Base-by-base conservation (phyloP, 805 yeast genomes). In the Candida corydali region DNA sequence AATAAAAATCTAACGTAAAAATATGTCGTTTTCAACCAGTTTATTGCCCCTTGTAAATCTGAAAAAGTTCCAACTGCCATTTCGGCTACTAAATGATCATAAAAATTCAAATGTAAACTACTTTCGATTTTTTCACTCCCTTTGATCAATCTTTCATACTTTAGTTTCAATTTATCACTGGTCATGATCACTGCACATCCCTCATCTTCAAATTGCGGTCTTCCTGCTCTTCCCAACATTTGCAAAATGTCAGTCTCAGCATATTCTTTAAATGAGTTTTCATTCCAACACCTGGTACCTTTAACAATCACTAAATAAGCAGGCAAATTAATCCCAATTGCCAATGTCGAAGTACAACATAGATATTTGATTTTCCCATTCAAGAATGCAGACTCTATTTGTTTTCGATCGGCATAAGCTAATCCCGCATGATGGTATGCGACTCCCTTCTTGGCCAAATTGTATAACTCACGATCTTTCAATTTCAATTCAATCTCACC, bases 161-260 rank as follows among this genome's bases (percentile, higher is more conserved):
- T 57, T 3, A 40, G 36, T 27, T 57, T 61, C 36, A 57, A 54
- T 3, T 49, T 46, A 1, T 45, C 32, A 9, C 61, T 62, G 1
- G 82, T 76, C 62, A 75, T 57, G 11, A 76, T 63, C 1, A 75
- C 63, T 3, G 76, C 74, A 3, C 69, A 74, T 2, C 75, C 75
- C 24, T 66, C 67, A 3, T 61, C 63, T 45, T 76, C 81, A 49
- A 65, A 75, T 22, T 73, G 78, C 0, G 82, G 81, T 33, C 82
- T 63, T 3, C 84, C 83, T 3, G 83, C 82, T 46, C 83, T 61
- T 3, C 82, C 83, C 52, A 78, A 69, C 84, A 78, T 79, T 44
- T 79, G 83, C 28, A 75, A 51, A 20, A 78, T 55, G 39, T 77
- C 82, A 17, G 76, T 54, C 31, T 73, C 76, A 2, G 78, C 64